Evolutionary conservation across 768 basidiomycete genomes (phyloP).

Genomic region (Tylopilus plumbeoviolaceoides): DNA sequence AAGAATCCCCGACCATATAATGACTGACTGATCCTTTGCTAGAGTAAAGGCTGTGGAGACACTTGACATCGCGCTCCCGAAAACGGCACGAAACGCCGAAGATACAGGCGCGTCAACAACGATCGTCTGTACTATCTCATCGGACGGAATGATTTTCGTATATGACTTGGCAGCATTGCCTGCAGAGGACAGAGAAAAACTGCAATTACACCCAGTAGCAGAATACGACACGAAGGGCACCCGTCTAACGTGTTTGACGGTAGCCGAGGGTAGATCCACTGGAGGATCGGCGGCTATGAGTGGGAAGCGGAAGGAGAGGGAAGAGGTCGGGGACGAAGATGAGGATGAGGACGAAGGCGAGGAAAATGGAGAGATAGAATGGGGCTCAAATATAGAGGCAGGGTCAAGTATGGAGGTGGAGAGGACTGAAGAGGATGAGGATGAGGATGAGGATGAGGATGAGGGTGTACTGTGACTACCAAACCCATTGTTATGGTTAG

Average conservation of each 20-base stretch:
- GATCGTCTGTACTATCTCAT: conserved; percentile 74
- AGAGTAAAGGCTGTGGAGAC: conserved; percentile 83
- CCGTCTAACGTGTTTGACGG: conserved; percentile 69
- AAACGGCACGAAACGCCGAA: conserved; percentile 9
- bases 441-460: background rate
- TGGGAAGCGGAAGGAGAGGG: conserved; percentile 37
- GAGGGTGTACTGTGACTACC: background rate
- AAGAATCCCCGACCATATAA: background rate
- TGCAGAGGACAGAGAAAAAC: conserved; percentile 11
- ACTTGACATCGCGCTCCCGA: conserved; percentile 55
- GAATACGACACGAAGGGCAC: conserved; percentile 84
- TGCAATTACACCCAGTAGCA: conserved; percentile 51
- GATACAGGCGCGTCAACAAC: conserved; percentile 44
- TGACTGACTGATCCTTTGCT: conserved; percentile 3
- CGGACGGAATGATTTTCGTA: conserved; percentile 81
- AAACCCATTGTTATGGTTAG: conserved; percentile 19
- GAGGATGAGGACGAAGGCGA: conserved; percentile 13
- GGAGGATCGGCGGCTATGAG: conserved; percentile 14
- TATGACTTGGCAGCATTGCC: conserved; percentile 64
- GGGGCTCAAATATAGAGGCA: conserved; percentile 18
- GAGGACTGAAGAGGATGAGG: conserved; percentile 29
- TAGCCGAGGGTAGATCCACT: conserved; percentile 48
- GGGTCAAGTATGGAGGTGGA: conserved; percentile 14
- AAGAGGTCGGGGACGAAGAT: conserved; percentile 24
- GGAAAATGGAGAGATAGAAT: conserved; percentile 33